Evolutionary conservation across 73 alveolate genomes (phyloP).

Genomic region (Paraurostyla sp.): DNA sequence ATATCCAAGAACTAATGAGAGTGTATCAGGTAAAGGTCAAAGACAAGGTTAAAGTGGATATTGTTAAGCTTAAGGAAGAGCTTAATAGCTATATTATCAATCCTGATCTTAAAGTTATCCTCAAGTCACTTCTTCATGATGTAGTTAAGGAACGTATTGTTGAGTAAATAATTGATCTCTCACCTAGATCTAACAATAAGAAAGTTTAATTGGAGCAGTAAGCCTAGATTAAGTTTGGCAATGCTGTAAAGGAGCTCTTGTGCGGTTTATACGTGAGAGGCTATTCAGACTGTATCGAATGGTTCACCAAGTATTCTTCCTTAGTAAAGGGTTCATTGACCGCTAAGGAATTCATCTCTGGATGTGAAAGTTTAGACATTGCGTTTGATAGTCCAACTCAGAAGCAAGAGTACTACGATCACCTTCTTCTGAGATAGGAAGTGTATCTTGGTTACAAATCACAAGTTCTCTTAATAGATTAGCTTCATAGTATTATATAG

Average conservation of each 20-base stretch:
- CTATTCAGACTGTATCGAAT: not conserved
- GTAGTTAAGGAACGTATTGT: constrained; percentile 43
- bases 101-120: constrained; percentile 30
- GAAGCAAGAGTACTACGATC: constrained; percentile 22
- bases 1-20: constrained; percentile 31
- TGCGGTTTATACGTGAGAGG: constrained; percentile 32
- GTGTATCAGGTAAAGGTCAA: not conserved
- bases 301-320: constrained; percentile 4
- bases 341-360: not conserved
- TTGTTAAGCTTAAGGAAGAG: constrained; percentile 10
- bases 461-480: constrained; percentile 3
- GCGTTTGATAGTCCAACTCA: not conserved
- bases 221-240: not conserved
- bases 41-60: not conserved
- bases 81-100: not conserved
- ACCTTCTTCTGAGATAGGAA: constrained; percentile 8
- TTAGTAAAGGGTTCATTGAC: not conserved
- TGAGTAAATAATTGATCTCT: not conserved
- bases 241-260: not conserved
- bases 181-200: constrained; percentile 26
- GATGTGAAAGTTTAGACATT: constrained; percentile 3
- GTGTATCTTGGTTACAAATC: constrained; percentile 15
- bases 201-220: not conserved
- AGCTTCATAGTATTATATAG: not conserved
- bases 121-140: constrained; percentile 11